Evolutionary conservation across 352 stramenopile genomes (phyloP), one percentile per base, ranked within the genome.

Genomic region (Pythium aristosporum): DNA sequence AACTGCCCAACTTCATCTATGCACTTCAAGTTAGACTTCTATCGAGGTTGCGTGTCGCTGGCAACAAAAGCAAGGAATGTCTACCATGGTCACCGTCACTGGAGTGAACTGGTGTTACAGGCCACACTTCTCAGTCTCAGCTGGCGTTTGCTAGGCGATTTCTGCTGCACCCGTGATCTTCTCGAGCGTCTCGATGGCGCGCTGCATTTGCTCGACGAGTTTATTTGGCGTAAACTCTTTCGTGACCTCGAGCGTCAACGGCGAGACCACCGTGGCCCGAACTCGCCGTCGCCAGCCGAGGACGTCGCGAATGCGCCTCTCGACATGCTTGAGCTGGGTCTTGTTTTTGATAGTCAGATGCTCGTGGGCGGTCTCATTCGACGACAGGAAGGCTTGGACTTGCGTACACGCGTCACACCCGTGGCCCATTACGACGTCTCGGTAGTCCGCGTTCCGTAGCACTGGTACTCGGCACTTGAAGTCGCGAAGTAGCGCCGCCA

Each of bases 241-340:
- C 12, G 30, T 49, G 6, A 63, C 8, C 21, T 56, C 20, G 3
- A 54, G 18, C 3, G 20, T n/a, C 13, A 56, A 41, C 8, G 32
- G 44, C 20, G 55, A 18, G 13, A 56, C 28, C 32, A 25, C 48
- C 2, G 23, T n/a, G 11, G 18, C 25, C 10, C 46, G 11, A 16
- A 47, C 32, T 13, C 20, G 54, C 15, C 8, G 0, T 21, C 36
- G 8, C n/a, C 56, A 41, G 23, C 39, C 0, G 11, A 32, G 34
- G 23, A 53, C 15, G 2, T 30, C 36, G 13, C 47, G 52, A 42
- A 63, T 34, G 5, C 25, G 34, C 25, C 32, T 9, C 46, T 57
- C 28, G 42, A 62, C 21, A n/a, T 67, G 51, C 32, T 67, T 61
- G 43, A 51, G 41, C 28, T 55, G 28, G 3, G 42, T 57, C 52